phyloP scores from a whole-genome alignment of 176 grass and related monocot species.

The Oryza coarctata region DNA sequence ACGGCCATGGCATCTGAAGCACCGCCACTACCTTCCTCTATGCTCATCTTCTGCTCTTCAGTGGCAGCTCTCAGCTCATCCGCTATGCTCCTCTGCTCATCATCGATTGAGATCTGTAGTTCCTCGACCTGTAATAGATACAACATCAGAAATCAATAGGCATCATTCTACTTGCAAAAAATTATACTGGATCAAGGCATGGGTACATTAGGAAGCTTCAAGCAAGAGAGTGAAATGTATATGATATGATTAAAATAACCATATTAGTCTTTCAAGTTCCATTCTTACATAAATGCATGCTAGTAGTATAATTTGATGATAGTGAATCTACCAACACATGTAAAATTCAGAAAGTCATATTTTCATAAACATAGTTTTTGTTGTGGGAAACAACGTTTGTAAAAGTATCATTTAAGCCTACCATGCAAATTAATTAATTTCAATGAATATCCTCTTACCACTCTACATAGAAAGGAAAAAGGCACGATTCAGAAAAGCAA shows the following conservation, averaged over 20 bases:
- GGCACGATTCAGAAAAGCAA: not conserved
- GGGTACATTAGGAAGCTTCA: not conserved
- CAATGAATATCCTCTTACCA: not conserved
- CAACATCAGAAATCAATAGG: not conserved
- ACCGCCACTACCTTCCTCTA: slow-evolving; percentile 59
- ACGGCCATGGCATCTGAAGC: slow-evolving; percentile 84
- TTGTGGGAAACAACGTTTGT: not conserved
- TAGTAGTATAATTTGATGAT: not conserved
- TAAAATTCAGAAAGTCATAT: slow-evolving; percentile 16
- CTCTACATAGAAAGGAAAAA: not conserved
- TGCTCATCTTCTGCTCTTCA: slow-evolving; percentile 59
- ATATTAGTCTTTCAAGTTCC: not conserved
- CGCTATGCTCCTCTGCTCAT: slow-evolving; percentile 73
- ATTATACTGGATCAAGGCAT: not conserved
- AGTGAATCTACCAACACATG: not conserved
- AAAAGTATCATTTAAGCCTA: not conserved
- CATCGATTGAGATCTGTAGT: slow-evolving; percentile 72
- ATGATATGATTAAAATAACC: not conserved
- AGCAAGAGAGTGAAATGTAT: not conserved
- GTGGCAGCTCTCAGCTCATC: slow-evolving; percentile 57
- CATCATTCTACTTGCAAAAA: not conserved
- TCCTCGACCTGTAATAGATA: slow-evolving; percentile 66
- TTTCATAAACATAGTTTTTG: not conserved
- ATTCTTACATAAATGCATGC: not conserved
- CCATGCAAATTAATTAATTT: not conserved